Evolutionary conservation across 2,329 filamentous ascomycete species (phyloP).

Genomic region (Trichoderma gracile): DNA sequence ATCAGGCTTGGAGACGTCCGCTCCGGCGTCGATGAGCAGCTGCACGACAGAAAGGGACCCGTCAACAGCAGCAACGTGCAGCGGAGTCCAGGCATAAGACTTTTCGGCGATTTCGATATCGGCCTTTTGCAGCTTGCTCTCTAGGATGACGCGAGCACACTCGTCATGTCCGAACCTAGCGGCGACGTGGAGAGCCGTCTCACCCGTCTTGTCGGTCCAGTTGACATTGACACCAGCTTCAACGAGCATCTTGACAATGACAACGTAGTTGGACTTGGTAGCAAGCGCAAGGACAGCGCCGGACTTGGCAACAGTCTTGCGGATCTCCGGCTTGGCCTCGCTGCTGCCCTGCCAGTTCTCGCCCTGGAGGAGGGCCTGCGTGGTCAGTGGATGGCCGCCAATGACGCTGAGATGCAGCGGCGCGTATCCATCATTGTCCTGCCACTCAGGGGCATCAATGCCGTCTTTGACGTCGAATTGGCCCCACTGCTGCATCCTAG

Average conservation of each 20-base stretch:
- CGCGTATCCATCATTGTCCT: slow-evolving; percentile 87
- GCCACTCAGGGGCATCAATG: slow-evolving; percentile 86
- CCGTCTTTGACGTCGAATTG: slow-evolving; percentile 82
- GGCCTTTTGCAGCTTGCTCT: slow-evolving; percentile 67
- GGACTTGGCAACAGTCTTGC: slow-evolving; percentile 74
- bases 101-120: slow-evolving; percentile 78
- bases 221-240: slow-evolving; percentile 91
- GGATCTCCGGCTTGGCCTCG: slow-evolving; percentile 62
- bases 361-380: slow-evolving; percentile 74
- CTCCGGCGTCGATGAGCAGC: slow-evolving; percentile 75
- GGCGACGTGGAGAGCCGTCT: slow-evolving; percentile 89
- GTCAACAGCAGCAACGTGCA: slow-evolving; percentile 90
- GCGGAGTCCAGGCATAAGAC: slow-evolving; percentile 90
- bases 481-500: slow-evolving; percentile 84
- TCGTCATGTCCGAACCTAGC: slow-evolving; percentile 83
- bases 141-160: slow-evolving; percentile 75
- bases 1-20: slow-evolving; percentile 72
- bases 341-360: slow-evolving; percentile 72
- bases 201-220: slow-evolving; percentile 84
- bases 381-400: slow-evolving; percentile 85
- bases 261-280: slow-evolving; percentile 80
- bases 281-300: slow-evolving; percentile 86
- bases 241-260: slow-evolving; percentile 84
- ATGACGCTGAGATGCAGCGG: slow-evolving; percentile 91
- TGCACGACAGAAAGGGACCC: slow-evolving; percentile 75